Evolutionary conservation across 2,329 filamentous ascomycete species (phyloP).

Genomic region (Colletotrichum sp.): DNA sequence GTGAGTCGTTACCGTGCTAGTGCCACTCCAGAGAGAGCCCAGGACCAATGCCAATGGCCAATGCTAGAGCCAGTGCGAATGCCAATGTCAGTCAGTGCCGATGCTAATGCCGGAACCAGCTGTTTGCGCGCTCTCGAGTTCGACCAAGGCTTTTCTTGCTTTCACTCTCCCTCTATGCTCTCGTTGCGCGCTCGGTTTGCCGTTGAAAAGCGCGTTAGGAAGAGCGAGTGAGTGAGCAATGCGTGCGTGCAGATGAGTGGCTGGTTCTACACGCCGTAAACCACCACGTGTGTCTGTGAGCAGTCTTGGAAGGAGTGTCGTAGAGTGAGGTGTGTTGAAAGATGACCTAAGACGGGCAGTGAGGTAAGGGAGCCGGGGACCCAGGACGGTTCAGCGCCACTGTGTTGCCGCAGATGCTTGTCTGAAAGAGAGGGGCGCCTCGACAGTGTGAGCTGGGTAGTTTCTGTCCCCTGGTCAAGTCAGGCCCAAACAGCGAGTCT

Average conservation of each 20-base stretch:
- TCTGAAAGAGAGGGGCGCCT: constrained; percentile 3
- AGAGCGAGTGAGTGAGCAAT: not conserved
- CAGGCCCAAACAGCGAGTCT: not conserved
- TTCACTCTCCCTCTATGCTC: not conserved
- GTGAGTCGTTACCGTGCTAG: constrained; percentile 19
- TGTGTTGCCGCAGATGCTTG: constrained; percentile 9
- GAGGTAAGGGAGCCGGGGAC: not conserved
- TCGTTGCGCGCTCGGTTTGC: not conserved
- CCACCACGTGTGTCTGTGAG: not conserved
- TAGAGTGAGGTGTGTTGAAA: not conserved
- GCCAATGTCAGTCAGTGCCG: constrained; percentile 1
- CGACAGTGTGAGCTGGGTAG: not conserved
- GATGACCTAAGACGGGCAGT: constrained; percentile 1
- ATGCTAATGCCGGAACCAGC: not conserved
- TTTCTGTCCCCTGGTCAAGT: constrained; percentile 1
- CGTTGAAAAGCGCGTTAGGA: not conserved
- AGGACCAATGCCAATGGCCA: constrained; percentile 17
- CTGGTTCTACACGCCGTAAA: not conserved
- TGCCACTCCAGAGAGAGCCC: constrained; percentile 10
- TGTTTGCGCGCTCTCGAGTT: not conserved
- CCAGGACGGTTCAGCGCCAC: not conserved
- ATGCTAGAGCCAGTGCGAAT: constrained; percentile 6
- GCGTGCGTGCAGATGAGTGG: not conserved
- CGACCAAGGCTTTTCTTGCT: not conserved
- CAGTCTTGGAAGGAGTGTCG: not conserved